phyloP scores from a whole-genome alignment of 176 grass and related monocot genomes.

The Paspalum vaginatum region DNA sequence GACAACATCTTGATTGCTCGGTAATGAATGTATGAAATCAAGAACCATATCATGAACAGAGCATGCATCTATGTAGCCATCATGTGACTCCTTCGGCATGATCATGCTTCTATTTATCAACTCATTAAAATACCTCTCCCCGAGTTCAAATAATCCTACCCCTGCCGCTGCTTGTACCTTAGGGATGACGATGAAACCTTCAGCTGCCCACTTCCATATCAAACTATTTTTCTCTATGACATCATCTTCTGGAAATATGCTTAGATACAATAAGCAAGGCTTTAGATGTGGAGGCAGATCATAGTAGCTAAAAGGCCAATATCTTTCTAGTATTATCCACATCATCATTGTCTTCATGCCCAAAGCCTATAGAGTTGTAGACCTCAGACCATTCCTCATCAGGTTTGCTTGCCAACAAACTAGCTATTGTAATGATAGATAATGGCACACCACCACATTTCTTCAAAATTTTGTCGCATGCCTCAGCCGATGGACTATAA shows the following conservation, averaged over 20 bases:
- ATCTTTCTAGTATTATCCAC: background rate
- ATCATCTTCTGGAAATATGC: background rate
- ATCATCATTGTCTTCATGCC: background rate
- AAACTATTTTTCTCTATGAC: background rate
- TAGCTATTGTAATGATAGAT: background rate
- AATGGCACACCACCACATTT: background rate
- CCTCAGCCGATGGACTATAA: background rate
- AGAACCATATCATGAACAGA: constrained; percentile 17
- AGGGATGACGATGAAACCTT: background rate
- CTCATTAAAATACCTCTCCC: background rate
- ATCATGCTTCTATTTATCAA: background rate
- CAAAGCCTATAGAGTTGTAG: background rate
- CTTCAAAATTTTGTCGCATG: background rate
- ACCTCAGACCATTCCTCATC: background rate
- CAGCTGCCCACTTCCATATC: background rate
- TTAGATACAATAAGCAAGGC: background rate
- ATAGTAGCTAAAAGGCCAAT: background rate
- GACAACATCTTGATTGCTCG: background rate
- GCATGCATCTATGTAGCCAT: background rate
- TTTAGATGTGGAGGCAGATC: background rate
- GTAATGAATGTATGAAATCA: background rate
- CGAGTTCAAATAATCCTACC: background rate
- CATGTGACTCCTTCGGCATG: background rate
- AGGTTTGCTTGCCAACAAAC: background rate
- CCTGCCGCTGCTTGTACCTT: background rate